Evolutionary conservation across 2,329 filamentous ascomycete genomes (phyloP).

Genomic region (Xylaria polymorpha): DNA sequence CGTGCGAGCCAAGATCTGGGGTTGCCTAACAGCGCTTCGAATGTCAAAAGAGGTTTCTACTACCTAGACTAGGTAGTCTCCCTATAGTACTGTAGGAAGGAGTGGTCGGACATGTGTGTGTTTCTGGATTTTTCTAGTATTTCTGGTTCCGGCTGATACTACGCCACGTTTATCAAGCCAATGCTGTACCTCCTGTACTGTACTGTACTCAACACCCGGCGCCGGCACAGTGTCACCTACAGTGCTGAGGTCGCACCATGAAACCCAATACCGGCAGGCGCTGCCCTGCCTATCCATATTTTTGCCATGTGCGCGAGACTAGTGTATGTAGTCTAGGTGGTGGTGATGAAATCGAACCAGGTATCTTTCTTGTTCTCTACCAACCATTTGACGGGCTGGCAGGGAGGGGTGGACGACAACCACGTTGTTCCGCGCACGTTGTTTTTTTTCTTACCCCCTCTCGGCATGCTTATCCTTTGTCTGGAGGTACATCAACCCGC

Average conservation of each 20-base stretch:
- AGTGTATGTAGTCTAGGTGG: constrained; percentile 12
- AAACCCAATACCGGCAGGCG: constrained; percentile 24
- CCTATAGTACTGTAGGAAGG: not conserved
- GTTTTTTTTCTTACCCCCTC: constrained; percentile 37
- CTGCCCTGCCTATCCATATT: constrained; percentile 28
- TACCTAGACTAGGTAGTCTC: too few relatives aligned
- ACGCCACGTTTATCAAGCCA: not conserved
- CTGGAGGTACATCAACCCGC: constrained; percentile 26
- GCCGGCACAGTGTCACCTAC: constrained; percentile 13
- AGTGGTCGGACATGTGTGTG: too few relatives aligned
- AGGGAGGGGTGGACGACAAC: constrained; percentile 26
- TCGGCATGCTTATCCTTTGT: constrained; percentile 31
- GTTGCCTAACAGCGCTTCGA: not conserved
- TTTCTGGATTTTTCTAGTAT: not conserved
- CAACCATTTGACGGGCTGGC: constrained; percentile 22
- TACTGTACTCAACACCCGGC: not conserved
- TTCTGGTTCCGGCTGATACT: constrained; percentile 3
- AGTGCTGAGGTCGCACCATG: constrained; percentile 13
- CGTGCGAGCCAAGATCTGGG: constrained; percentile 20
- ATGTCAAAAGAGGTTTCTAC: not conserved
- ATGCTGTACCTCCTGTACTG: too few relatives aligned
- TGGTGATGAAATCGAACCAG: constrained; percentile 19
- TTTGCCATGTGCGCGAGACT: constrained; percentile 36
- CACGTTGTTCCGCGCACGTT: constrained; percentile 37
- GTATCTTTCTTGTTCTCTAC: constrained; percentile 11